Percentiles rank a stretch among this genome's conserved stretches.
These are phyloP conservation scores for Penicillium pulvis DNA, from an alignment of 495 filamentous ascomycete species.

Conservation along the genomic window DNA sequence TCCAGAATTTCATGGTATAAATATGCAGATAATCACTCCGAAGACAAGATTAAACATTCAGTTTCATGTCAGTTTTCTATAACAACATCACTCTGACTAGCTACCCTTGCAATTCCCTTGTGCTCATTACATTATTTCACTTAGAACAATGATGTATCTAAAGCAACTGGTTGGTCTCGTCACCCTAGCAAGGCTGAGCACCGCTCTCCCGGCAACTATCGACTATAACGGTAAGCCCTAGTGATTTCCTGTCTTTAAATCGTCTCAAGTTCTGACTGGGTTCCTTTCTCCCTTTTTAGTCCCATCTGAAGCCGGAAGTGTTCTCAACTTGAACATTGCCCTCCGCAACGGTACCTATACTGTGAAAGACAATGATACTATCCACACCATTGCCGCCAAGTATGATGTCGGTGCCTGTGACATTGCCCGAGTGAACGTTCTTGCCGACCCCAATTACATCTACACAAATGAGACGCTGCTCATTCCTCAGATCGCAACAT, in stretches of 20 bases:
- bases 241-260: background rate
- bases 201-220: background rate
- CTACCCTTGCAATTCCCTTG: too few relatives aligned
- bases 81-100: too few relatives aligned
- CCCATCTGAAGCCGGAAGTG: background rate
- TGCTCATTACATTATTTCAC: background rate
- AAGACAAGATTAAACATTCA: background rate
- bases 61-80: too few relatives aligned
- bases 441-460: slow-evolving; percentile 17
- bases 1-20: background rate
- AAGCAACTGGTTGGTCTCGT: background rate
- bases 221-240: background rate
- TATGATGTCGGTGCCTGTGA: slow-evolving; percentile 17
- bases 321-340: slow-evolving; percentile 1
- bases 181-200: background rate
- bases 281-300: background rate
- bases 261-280: background rate
- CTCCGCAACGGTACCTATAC: slow-evolving; percentile 6
- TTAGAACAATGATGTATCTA: background rate
- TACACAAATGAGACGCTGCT: slow-evolving; percentile 10
- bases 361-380: slow-evolving; percentile 14
- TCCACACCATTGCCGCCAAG: slow-evolving; percentile 13
- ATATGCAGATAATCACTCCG: background rate
- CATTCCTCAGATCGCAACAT: slow-evolving; percentile 14
- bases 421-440: slow-evolving; percentile 18